Evolutionary conservation across 163 green algal genomes (phyloP).

Genomic region (Scenedesmus sp.): DNA sequence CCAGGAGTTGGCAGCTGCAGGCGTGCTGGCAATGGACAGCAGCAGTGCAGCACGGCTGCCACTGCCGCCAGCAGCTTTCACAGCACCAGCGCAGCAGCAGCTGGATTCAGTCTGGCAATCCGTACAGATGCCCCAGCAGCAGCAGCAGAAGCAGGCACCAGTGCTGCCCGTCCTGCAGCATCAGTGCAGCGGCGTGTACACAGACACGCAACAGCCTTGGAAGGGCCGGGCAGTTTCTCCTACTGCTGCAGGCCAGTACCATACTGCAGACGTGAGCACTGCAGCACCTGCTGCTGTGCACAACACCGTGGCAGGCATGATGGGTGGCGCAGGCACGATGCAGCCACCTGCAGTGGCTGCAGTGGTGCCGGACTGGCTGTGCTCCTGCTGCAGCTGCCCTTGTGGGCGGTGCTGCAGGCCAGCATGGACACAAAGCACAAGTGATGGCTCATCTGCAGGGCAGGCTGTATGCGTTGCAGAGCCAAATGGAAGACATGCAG

Average conservation of each 20-base stretch:
- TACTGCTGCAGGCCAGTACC: neutral
- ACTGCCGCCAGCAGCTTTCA: neutral
- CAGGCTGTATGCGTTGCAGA: neutral
- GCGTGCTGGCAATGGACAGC: neutral
- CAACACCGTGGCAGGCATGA: neutral
- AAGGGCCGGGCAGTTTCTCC: neutral
- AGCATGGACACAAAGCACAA: neutral
- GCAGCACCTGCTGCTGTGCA: neutral
- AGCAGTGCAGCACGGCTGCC: neutral
- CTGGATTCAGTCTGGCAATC: neutral
- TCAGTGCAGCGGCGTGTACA: neutral
- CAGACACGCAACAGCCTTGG: neutral
- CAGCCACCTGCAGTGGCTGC: neutral
- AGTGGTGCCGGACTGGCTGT: neutral
- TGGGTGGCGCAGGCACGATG: neutral
- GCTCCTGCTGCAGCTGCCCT: neutral
- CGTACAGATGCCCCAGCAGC: neutral
- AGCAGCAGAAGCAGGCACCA: neutral
- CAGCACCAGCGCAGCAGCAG: neutral
- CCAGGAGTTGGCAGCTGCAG: neutral
- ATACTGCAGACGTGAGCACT: no score
- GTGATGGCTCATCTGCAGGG: neutral
- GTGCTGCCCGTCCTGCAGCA: neutral
- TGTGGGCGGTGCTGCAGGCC: neutral
- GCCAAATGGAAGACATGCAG: constrained; percentile 2